Percentiles rank a stretch among this genome's conserved stretches.
Evolutionary conservation across 768 basidiomycete species (phyloP).

Genomic region (Artomyces pyxidatus): DNA sequence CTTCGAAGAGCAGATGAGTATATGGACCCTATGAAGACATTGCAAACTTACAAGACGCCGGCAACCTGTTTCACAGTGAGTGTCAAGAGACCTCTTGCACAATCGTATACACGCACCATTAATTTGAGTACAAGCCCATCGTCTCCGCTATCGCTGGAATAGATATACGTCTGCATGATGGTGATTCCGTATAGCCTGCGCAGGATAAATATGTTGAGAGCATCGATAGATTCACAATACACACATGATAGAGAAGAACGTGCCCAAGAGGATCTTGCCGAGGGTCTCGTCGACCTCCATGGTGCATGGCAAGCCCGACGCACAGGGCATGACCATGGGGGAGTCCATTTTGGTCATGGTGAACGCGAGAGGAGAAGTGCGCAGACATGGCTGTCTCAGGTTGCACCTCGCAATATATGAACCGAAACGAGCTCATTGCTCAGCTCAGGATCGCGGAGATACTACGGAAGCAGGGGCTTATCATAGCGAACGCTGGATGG

Average conservation of each 20-base stretch:
- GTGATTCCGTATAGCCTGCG: conserved; percentile 1
- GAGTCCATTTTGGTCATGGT: neutral
- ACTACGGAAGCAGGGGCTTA: no score
- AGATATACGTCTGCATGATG: neutral
- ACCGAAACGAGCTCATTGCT: no score
- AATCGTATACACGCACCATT: neutral
- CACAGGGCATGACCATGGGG: neutral
- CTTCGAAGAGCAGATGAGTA: neutral
- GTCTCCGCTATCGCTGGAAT: neutral
- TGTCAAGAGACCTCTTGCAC: neutral
- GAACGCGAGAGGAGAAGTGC: neutral
- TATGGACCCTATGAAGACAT: neutral
- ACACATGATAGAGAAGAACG: neutral
- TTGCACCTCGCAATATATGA: no score
- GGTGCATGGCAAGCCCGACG: neutral
- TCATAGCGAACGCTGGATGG: no score
- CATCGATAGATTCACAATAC: no score
- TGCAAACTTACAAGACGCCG: neutral
- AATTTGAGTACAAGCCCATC: neutral
- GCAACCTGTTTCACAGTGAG: neutral
- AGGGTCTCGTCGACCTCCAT: neutral
- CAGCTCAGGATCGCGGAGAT: no score
- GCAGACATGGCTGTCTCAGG: no score
- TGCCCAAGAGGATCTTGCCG: neutral
- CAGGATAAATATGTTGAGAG: neutral